Conservation (phyloP, 169 alveolate genomes). For the Eimeria zaria region DNA sequence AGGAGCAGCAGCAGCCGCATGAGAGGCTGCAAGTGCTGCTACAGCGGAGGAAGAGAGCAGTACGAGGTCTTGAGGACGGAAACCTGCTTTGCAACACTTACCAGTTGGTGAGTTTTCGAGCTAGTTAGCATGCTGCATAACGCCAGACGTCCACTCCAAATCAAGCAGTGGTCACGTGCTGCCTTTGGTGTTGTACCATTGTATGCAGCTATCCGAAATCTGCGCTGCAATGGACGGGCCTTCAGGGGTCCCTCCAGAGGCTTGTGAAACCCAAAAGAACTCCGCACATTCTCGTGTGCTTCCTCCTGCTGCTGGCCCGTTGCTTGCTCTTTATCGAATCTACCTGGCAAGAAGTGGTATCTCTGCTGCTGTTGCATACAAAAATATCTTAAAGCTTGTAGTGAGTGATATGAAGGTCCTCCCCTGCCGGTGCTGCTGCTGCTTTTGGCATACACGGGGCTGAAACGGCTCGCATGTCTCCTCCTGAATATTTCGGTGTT, state of each 20-base stretch:
- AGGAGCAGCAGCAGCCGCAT: slow-evolving; percentile 49
- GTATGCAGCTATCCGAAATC: slow-evolving; percentile 66
- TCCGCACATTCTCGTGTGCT: not conserved
- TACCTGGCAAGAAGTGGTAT: slow-evolving; percentile 23
- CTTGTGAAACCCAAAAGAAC: not conserved
- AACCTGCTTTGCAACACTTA: slow-evolving; percentile 47
- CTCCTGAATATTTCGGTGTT: not conserved
- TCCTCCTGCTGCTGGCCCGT: slow-evolving; percentile 59
- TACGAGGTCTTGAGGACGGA: not conserved
- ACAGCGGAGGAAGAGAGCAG: slow-evolving; percentile 6
- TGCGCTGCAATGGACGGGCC: not conserved
- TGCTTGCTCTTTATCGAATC: slow-evolving; percentile 43
- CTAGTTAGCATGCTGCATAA: not conserved
- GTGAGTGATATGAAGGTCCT: not conserved
- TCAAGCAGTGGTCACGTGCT: not conserved
- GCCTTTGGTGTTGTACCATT: slow-evolving; percentile 2
- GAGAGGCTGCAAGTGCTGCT: slow-evolving; percentile 33
- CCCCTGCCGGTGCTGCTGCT: not conserved
- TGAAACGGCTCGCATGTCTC: not conserved
- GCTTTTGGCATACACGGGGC: not conserved
- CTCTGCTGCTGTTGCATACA: not conserved
- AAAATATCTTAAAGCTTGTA: slow-evolving; percentile 46
- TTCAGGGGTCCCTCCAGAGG: not conserved
- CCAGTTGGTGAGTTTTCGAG: slow-evolving; percentile 24
- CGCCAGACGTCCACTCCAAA: not conserved